Evolutionary conservation across 2,329 filamentous ascomycete species (phyloP).

Genomic region (Rhexocercosporidium sp.): DNA sequence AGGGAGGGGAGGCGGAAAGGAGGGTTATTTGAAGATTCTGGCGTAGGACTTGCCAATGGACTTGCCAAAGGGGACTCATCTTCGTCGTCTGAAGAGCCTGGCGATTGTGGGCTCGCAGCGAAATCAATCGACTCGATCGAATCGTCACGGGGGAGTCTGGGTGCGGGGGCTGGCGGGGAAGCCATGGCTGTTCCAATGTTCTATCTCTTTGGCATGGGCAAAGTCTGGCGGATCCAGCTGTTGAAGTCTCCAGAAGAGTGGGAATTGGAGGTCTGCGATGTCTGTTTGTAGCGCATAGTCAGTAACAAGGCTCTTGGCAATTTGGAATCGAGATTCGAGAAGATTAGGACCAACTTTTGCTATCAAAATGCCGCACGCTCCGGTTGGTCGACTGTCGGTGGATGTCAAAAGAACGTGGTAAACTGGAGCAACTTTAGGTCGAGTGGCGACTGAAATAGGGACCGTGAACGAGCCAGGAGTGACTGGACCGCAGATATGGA

Average conservation of each 20-base stretch:
- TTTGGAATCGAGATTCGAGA: slow-evolving; percentile 2
- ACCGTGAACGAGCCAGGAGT: slow-evolving; percentile 1
- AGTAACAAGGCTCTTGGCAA: slow-evolving; percentile 23
- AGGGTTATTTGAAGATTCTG: slow-evolving; percentile 45
- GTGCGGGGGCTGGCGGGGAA: slow-evolving; percentile 28
- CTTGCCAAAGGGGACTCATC: slow-evolving; percentile 24
- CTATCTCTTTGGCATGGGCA: slow-evolving; percentile 23
- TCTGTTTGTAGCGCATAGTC: slow-evolving; percentile 17
- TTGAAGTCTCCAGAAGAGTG: slow-evolving; percentile 8
- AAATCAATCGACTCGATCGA: slow-evolving; percentile 36
- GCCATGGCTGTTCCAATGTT: slow-evolving; percentile 29
- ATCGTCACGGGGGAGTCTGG: slow-evolving; percentile 30
- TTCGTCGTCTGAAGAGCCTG: slow-evolving; percentile 25
- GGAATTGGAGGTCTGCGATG: slow-evolving; percentile 3
- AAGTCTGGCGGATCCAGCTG: neutral
- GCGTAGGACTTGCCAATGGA: slow-evolving; percentile 17
- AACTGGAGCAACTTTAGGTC: neutral
- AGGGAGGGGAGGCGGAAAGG: slow-evolving; percentile 57
- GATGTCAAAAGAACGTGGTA: neutral
- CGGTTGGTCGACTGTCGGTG: slow-evolving; percentile 12
- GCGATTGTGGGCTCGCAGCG: slow-evolving; percentile 26
- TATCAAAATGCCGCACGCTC: slow-evolving; percentile 27
- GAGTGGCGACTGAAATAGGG: slow-evolving; percentile 3
- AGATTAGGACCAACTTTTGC: slow-evolving; percentile 19
- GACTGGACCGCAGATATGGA: slow-evolving; percentile 8